Evolutionary conservation across 2,329 filamentous ascomycete genomes (phyloP).

Genomic region (Cladophialophora bantiana): DNA sequence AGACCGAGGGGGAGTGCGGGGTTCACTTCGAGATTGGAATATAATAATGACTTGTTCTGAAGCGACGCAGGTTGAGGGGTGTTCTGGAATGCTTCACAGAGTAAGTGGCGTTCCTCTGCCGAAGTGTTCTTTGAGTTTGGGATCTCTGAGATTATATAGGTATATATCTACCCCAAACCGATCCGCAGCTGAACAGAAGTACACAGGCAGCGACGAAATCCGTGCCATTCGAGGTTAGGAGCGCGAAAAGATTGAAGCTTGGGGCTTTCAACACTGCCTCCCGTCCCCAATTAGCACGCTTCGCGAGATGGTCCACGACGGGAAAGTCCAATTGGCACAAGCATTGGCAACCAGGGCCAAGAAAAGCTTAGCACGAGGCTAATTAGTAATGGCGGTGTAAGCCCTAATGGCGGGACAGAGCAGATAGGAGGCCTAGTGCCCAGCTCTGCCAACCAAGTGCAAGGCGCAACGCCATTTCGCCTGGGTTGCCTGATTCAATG

Average conservation of each 20-base stretch:
- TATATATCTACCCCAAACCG: not conserved
- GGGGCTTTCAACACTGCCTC: conserved; percentile 13
- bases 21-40: not conserved
- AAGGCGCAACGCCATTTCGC: not conserved
- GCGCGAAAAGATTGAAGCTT: conserved; percentile 19
- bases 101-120: no score
- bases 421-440: not conserved
- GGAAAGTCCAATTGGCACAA: conserved; percentile 3
- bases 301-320: conserved; percentile 21
- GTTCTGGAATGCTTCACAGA: not conserved
- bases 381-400: conserved; percentile 2
- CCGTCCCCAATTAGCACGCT: not conserved
- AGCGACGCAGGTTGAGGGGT: not conserved
- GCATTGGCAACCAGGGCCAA: conserved; percentile 10
- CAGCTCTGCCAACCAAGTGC: not conserved
- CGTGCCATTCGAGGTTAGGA: conserved; percentile 13
- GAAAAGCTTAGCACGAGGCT: conserved; percentile 16
- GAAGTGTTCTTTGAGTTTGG: not conserved
- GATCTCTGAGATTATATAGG: not conserved
- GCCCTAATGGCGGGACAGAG: not conserved
- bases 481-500: not conserved
- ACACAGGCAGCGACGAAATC: not conserved
- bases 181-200: not conserved
- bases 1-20: not conserved
- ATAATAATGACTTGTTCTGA: not conserved